Evolutionary conservation across 1,284 basidiomycete species (phyloP).

Genomic region (Malassezia furfur): DNA sequence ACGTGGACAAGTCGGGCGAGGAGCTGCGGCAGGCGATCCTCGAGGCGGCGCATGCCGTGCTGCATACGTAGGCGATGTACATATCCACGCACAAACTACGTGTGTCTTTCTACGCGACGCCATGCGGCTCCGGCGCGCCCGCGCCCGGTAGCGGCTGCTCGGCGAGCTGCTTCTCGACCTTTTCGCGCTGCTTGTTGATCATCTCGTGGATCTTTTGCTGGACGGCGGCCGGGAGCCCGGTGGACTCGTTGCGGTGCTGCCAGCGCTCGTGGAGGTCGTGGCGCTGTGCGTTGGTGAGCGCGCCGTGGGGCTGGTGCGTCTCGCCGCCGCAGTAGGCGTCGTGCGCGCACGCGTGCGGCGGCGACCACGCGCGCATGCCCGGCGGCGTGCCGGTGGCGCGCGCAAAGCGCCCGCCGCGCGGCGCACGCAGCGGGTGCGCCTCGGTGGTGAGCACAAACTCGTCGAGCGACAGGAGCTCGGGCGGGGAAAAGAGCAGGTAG

Average conservation of each 20-base stretch:
- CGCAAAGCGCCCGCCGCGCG: conserved; percentile 29
- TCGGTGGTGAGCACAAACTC: conserved; percentile 55
- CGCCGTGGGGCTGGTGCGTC: conserved; percentile 21
- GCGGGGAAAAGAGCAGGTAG: conserved; percentile 52
- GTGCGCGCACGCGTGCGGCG: conserved; percentile 14
- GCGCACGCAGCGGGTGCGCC: conserved; percentile 43
- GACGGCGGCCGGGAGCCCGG: neutral
- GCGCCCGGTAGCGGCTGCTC: too few relatives aligned
- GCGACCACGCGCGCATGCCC: neutral
- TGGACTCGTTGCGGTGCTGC: neutral
- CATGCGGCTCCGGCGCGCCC: too few relatives aligned
- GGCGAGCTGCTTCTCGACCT: neutral
- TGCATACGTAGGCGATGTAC: neutral
- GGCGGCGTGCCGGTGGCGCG: conserved; percentile 18
- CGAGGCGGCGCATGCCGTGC: neutral
- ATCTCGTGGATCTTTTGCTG: neutral
- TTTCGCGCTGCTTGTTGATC: neutral
- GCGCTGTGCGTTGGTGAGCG: conserved; percentile 40
- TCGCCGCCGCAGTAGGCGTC: conserved; percentile 36
- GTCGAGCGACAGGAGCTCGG: conserved; percentile 54
- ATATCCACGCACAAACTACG: too few relatives aligned
- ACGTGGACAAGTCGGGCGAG: conserved; percentile 23
- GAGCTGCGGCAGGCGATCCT: conserved; percentile 31
- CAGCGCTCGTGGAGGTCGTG: conserved; percentile 9
- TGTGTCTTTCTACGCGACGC: too few relatives aligned